phyloP scores from a whole-genome alignment of 2,329 filamentous ascomycete genomes.

The Diaporthe sp. region DNA sequence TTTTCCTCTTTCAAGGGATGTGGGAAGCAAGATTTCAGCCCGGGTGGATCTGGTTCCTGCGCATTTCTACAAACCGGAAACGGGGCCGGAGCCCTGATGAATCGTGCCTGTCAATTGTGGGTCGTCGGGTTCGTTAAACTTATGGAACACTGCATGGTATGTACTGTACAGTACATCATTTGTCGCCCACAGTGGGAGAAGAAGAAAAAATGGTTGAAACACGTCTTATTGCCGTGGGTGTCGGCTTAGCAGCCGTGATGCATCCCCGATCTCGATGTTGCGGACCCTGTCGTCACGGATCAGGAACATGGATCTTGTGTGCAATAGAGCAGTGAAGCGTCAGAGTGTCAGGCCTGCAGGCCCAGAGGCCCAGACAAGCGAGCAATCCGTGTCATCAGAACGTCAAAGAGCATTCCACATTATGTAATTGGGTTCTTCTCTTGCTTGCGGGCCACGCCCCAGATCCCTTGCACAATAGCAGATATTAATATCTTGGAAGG shows the following conservation, averaged over 20 bases:
- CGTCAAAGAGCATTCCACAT: slow-evolving; percentile 26
- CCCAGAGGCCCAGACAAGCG: background rate
- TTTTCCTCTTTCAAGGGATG: slow-evolving; percentile 7
- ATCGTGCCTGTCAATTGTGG: slow-evolving; percentile 7
- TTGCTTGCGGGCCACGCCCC: slow-evolving; percentile 5
- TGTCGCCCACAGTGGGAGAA: slow-evolving; percentile 4
- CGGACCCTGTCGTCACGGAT: background rate
- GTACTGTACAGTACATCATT: background rate
- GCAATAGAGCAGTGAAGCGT: background rate
- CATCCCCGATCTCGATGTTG: slow-evolving; percentile 19
- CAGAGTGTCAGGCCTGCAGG: slow-evolving; percentile 8
- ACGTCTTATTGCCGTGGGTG: slow-evolving; percentile 28
- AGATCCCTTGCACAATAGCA: slow-evolving; percentile 4
- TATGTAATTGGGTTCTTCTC: slow-evolving; percentile 16
- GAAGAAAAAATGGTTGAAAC: slow-evolving; percentile 22
- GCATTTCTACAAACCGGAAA: slow-evolving; percentile 17
- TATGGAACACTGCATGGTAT: background rate
- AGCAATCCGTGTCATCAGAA: background rate
- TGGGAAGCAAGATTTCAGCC: slow-evolving; percentile 22
- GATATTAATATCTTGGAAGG: slow-evolving; percentile 28
- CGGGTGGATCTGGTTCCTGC: slow-evolving; percentile 25
- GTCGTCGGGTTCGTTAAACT: background rate
- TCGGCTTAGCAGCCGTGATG: slow-evolving; percentile 24
- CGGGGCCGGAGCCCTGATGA: slow-evolving; percentile 26
- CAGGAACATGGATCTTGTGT: slow-evolving; percentile 16